These are phyloP conservation scores for Gyromitra esculenta DNA, from an alignment of 2,329 filamentous ascomycete species.

Conservation along the genomic window DNA sequence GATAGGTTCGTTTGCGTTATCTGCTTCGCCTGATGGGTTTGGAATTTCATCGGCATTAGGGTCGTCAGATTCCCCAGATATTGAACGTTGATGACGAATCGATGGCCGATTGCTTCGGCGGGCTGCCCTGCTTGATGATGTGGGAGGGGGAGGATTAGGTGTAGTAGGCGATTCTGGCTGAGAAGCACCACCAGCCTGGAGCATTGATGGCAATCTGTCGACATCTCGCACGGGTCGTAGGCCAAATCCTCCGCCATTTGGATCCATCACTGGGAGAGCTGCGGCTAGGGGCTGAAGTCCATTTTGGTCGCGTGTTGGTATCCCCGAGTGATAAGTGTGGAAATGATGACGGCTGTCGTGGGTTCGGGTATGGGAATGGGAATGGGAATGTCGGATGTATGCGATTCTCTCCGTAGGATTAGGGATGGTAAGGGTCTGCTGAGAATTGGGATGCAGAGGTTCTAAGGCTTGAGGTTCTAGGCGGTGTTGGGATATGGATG, in stretches of 20 bases:
- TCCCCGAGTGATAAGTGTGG: conserved; percentile 48
- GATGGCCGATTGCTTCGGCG: conserved; percentile 68
- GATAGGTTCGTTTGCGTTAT: conserved; percentile 77
- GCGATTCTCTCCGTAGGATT: conserved; percentile 44
- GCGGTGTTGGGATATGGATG: conserved; percentile 64
- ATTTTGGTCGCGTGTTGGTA: conserved; percentile 45
- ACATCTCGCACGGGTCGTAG: conserved; percentile 81
- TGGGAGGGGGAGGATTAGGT: conserved; percentile 73
- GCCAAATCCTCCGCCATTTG: conserved; percentile 72
- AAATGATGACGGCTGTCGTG: conserved; percentile 51
- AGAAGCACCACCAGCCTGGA: conserved; percentile 77
- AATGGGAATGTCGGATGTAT: conserved; percentile 43
- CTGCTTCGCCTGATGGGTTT: conserved; percentile 77
- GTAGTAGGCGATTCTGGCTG: conserved; percentile 93
- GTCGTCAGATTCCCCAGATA: conserved; percentile 87
- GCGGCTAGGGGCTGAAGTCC: conserved; percentile 49
- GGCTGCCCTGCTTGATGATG: conserved; percentile 52
- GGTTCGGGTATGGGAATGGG: conserved; percentile 45
- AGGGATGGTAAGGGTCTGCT: conserved; percentile 42
- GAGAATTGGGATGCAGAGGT: conserved; percentile 25
- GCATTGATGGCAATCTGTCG: conserved; percentile 85
- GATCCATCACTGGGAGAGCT: conserved; percentile 67
- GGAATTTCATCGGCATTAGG: conserved; percentile 82
- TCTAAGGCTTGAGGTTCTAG: conserved; percentile 38
- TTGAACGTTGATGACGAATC: conserved; percentile 87